Evolutionary conservation across 2,329 filamentous ascomycete species (phyloP), one percentile per base, ranked within the genome.

Genomic region (Aspergillus bombycis): DNA sequence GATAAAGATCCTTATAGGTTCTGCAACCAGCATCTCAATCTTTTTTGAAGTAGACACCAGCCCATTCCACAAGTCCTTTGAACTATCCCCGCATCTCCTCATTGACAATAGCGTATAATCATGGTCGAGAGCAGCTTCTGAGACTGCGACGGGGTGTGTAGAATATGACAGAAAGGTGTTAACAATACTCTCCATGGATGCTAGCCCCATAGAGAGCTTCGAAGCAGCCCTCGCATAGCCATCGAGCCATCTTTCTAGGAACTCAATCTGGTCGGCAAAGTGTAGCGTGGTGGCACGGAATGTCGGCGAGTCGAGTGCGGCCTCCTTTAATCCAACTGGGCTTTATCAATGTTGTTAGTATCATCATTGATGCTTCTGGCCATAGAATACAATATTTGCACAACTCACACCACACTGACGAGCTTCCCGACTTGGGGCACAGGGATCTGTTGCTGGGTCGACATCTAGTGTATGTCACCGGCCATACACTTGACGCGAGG

Each of bases 301-400:
- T 41, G 94, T 96, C 30, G 95, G 95, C 45, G 94, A 97, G 80
- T 99, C 95, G 81, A 98, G 91, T 23, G 93, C 91, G 57, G 95
- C 95, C 85, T 99, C 95, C 81, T 94, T 95, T 71, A 98, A 86
- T 65, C 89, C 89, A 41, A 98, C 94, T 52, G 95, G 93, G 62
- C 87, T 89, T 36, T 58, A 62, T 46, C 28, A 61, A 12, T 23
- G 50, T 14, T 7, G 48, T 74, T 58, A 73, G 67, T 21, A 63
- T 19, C 32, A 46, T 57, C 28, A 38, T 41, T 46, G 7, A n/a
- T 2, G 32, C 34, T 46, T 36, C 45, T 56, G 21, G 7, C 4
- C 10, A 36, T 19, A 32, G 21, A n/a, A n/a, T 8, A 21, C 50
- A 36, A 28, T 21, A 26, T 21, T n/a, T 10, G 21, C 26, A 23